Conservation (phyloP, 495 filamentous ascomycete genomes). For the Opeltia flavorubescens region DNA sequence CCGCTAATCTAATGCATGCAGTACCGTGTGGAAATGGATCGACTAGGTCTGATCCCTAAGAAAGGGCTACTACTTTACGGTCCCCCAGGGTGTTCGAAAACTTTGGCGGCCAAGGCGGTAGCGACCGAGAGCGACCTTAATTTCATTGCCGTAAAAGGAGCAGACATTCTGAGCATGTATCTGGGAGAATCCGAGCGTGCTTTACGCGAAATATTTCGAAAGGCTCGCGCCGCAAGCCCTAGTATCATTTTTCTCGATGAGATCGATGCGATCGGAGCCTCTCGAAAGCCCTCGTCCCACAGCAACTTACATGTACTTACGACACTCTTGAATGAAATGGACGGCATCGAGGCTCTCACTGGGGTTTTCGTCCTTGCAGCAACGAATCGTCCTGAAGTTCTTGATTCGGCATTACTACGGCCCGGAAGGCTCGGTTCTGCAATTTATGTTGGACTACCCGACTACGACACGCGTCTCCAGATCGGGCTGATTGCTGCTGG, state of each 20-base stretch:
- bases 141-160: slow-evolving; percentile 93
- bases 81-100: slow-evolving; percentile 93
- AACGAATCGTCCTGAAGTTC: slow-evolving; percentile 75
- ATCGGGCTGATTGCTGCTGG: slow-evolving; percentile 56
- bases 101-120: slow-evolving; percentile 80
- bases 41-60: slow-evolving; percentile 48
- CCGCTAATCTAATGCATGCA: slow-evolving; percentile 13
- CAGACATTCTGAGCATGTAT: slow-evolving; percentile 92
- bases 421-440: slow-evolving; percentile 79
- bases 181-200: slow-evolving; percentile 91
- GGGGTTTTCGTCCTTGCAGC: slow-evolving; percentile 86
- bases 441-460: slow-evolving; percentile 82
- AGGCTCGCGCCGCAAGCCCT: slow-evolving; percentile 72
- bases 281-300: slow-evolving; percentile 36
- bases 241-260: slow-evolving; percentile 98
- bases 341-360: slow-evolving; percentile 75
- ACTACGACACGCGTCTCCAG: slow-evolving; percentile 56
- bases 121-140: slow-evolving; percentile 86
- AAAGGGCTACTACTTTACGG: slow-evolving; percentile 88
- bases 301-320: slow-evolving; percentile 70
- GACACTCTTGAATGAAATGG: slow-evolving; percentile 89
- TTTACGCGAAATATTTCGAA: slow-evolving; percentile 75
- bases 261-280: slow-evolving; percentile 83
- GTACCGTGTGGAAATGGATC: slow-evolving; percentile 44
- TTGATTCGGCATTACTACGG: slow-evolving; percentile 79